A percentile compares a stretch with the other conserved stretches of the same genome.
Conservation (phyloP, 805 yeast species). For the Spathaspora girioi region DNA sequence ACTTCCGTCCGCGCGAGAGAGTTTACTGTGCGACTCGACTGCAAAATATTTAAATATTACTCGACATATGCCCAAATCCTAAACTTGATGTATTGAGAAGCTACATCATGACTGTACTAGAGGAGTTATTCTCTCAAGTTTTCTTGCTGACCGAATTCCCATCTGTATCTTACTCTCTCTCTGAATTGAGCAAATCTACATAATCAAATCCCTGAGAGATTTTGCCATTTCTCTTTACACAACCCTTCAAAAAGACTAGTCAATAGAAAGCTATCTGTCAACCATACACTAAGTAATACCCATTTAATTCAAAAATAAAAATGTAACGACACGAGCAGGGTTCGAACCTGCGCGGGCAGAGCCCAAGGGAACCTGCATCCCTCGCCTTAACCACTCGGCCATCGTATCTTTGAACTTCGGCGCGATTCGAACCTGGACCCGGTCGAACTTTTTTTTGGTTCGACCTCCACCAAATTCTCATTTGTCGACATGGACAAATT, state of each 20-base stretch:
- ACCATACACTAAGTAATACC: background rate
- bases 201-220: too few relatives aligned
- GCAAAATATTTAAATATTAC: background rate
- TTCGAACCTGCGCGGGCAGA: slow-evolving; percentile 79
- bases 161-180: too few relatives aligned
- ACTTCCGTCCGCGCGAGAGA: background rate
- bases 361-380: slow-evolving; percentile 74
- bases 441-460: background rate
- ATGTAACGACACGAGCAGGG: slow-evolving; percentile 67
- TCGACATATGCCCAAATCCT: too few relatives aligned
- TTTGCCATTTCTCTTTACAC: too few relatives aligned
- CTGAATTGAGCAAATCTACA: too few relatives aligned
- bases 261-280: background rate
- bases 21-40: background rate
- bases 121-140: too few relatives aligned
- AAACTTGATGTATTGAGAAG: too few relatives aligned
- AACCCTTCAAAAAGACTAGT: too few relatives aligned
- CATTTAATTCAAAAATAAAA: slow-evolving; percentile 16
- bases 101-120: too few relatives aligned
- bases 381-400: slow-evolving; percentile 80
- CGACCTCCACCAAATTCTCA: slow-evolving; percentile 1
- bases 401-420: slow-evolving; percentile 36
- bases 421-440: background rate
- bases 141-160: too few relatives aligned
- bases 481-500: slow-evolving; percentile 3